Evolutionary conservation across 2,329 filamentous ascomycete genomes (phyloP).

Genomic region (Fusarium vanettenii): DNA sequence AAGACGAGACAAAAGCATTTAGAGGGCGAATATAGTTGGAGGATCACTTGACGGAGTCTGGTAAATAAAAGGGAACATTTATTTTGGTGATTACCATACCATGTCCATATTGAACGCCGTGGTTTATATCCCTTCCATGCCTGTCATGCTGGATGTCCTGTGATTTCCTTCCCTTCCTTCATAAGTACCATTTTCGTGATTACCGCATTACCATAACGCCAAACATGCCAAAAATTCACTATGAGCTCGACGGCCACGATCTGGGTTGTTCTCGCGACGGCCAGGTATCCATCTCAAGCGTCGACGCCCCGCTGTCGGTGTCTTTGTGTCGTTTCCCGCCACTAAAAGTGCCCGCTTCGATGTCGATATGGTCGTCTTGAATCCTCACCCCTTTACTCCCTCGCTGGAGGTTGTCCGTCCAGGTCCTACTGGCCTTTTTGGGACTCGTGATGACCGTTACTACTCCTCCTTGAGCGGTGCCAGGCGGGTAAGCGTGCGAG

Average conservation of each 20-base stretch:
- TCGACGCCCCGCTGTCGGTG: conserved; percentile 29
- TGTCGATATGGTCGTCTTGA: conserved; percentile 39
- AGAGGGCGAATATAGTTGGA: not conserved
- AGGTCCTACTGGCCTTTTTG: conserved; percentile 27
- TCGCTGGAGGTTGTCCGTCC: conserved; percentile 36
- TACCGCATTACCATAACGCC: conserved; percentile 21
- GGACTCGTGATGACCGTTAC: conserved; percentile 24
- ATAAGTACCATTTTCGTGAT: conserved; percentile 1
- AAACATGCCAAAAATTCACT: conserved; percentile 5
- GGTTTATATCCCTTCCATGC: conserved; percentile 2
- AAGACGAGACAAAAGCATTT: not conserved
- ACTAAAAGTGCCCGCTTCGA: conserved; percentile 25
- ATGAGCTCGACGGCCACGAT: conserved; percentile 27
- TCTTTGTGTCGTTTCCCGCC: conserved; percentile 30
- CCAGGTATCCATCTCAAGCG: conserved; percentile 41
- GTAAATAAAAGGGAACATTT: conserved; percentile 1
- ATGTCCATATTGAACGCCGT: not conserved
- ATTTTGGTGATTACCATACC: not conserved
- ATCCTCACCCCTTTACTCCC: conserved; percentile 38
- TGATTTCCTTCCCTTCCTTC: conserved; percentile 1
- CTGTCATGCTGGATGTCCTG: not conserved
- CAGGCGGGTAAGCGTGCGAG: conserved; percentile 33
- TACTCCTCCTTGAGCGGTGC: conserved; percentile 30
- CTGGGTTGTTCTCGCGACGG: conserved; percentile 30
- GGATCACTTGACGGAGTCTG: not conserved